Evolutionary conservation across 2,329 filamentous ascomycete genomes (phyloP), one percentile per base, ranked within the genome.

Genomic region (Monosporascus sp.): DNA sequence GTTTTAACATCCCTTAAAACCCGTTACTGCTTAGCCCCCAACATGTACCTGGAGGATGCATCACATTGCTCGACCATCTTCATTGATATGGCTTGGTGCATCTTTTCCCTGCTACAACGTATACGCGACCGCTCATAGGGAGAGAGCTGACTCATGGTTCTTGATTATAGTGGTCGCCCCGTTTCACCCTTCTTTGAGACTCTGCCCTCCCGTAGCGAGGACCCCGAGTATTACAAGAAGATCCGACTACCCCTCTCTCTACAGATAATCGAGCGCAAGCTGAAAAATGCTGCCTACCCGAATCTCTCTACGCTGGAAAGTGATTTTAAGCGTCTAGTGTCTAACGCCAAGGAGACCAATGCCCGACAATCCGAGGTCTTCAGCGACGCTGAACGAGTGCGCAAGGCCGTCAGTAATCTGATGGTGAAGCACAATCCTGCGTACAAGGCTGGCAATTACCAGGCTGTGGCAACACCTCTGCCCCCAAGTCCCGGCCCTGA

Each of bases 351-450:
- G 70, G 85, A 90, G 51, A 94, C 84, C 72, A 93, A 93, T 65
- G 79, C 86, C 55, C 87, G 87, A 61, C 81, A 80, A 44, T 90
- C 89, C 0, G 74, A 84, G 53, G 78, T 88, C 38, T 93, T 87
- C 66, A 87, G 91, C 44, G 91, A 96, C 73, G 90, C 91, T 8
- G 91, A 96, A 70, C 84, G 90, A 48, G 82, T 96, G 46, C 82
- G 91, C 47, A 96, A 96, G 72, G 86, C 90, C 3, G 79, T 93
- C 41, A 92, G 88, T 68, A 93, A 92, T 64, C 91, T 85, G 69
- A 96, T 96, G 91, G 87, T 86, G 52, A 88, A 88, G 68, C 81
- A 87, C 62, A 96, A 96, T 63, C 91, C 91, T 16, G 89, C 89
- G 17, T 96, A 96, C 69, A 82, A 84, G 57, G 76, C 78, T 17